Evolutionary conservation across 495 filamentous ascomycete genomes (phyloP).

Genomic region (Baudoinia panamericana): DNA sequence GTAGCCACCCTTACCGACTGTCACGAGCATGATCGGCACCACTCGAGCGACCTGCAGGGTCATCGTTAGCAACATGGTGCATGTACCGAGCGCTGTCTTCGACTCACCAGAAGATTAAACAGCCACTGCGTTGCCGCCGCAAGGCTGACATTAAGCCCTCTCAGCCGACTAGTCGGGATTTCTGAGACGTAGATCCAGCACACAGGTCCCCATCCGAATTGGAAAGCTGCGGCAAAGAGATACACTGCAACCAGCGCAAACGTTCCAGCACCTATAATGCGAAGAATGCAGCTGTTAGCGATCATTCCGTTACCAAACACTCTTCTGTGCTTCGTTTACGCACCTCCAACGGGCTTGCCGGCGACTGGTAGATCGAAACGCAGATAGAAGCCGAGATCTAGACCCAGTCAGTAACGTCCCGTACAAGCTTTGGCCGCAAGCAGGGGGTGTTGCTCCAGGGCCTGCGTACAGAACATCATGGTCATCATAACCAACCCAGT

Average conservation of each 20-base stretch:
- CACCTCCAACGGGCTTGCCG: no score
- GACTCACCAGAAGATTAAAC: conserved; percentile 31
- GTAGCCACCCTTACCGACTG: conserved; percentile 23
- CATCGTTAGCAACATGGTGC: no score
- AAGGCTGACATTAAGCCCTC: conserved; percentile 25
- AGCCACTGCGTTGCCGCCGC: conserved; percentile 31
- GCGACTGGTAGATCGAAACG: conserved; percentile 53
- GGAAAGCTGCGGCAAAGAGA: conserved; percentile 27
- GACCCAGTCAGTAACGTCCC: conserved; percentile 25
- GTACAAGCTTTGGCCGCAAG: no score
- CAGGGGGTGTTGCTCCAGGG: no score
- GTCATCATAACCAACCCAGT: conserved; percentile 56
- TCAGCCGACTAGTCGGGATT: conserved; percentile 24
- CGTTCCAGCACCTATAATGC: no score
- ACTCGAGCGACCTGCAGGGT: conserved; percentile 26
- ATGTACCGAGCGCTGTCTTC: no score
- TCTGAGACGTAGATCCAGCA: conserved; percentile 31
- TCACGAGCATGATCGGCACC: conserved; percentile 25
- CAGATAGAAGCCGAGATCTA: conserved; percentile 55
- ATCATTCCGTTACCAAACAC: no score
- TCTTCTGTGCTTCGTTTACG: no score
- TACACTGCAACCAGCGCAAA: conserved; percentile 27
- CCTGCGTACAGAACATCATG: conserved; percentile 69
- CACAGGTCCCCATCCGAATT: conserved; percentile 40
- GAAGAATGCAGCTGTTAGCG: no score